A percentile compares a stretch with the other conserved stretches of the same genome.
These are phyloP conservation scores for Plasmopara muralis DNA, from an alignment of 352 stramenopile genomes.

Conservation along the genomic window DNA sequence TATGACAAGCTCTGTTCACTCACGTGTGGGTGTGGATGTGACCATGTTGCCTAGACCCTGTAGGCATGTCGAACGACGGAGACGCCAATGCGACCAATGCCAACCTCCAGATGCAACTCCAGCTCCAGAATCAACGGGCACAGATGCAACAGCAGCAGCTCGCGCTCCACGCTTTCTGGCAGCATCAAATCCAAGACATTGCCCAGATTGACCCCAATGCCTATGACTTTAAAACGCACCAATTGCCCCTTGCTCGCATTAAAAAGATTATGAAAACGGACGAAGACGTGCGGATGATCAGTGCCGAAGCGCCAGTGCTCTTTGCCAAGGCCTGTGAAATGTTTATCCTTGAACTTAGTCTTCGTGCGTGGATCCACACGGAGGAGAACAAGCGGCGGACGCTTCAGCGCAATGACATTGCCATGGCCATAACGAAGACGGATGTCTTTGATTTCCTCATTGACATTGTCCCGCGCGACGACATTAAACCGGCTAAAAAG, in stretches of 20 bases:
- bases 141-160: constrained; percentile 87
- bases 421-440: constrained; percentile 86
- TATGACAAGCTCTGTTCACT: constrained; percentile 41
- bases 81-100: constrained; percentile 37
- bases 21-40: constrained; percentile 9
- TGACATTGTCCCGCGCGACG: constrained; percentile 85
- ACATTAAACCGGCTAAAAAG: constrained; percentile 86
- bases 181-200: constrained; percentile 85
- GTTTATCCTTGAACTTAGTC: constrained; percentile 89
- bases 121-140: constrained; percentile 79
- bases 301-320: constrained; percentile 86
- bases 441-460: constrained; percentile 92
- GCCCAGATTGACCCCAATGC: constrained; percentile 78
- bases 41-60: neutral
- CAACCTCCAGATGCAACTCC: constrained; percentile 78
- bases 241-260: constrained; percentile 89
- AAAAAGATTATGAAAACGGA: constrained; percentile 96
- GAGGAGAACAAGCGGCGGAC: constrained; percentile 91
- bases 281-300: constrained; percentile 93
- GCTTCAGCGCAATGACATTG: constrained; percentile 88
- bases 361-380: constrained; percentile 86
- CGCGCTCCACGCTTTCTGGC: constrained; percentile 83
- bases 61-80: constrained; percentile 49
- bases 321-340: constrained; percentile 94
- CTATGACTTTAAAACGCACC: constrained; percentile 86